phyloP scores from a whole-genome alignment of 2,329 filamentous ascomycete genomes.

The Penicillium sp. region DNA sequence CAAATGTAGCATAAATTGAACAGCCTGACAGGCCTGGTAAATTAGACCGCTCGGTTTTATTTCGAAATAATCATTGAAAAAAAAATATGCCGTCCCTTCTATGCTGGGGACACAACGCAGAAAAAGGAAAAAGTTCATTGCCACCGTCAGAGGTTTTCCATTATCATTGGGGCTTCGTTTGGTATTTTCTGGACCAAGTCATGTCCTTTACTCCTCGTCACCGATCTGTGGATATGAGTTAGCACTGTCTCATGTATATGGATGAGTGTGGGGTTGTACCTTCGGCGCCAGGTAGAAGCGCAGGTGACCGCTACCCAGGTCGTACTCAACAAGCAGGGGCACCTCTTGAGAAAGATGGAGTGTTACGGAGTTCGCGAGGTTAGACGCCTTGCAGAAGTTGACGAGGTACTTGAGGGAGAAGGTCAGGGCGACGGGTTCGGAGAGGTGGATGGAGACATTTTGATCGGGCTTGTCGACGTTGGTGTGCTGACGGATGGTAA shows the following conservation, averaged over 20 bases:
- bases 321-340: constrained; percentile 92
- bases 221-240: constrained; percentile 62
- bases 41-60: constrained; percentile 25
- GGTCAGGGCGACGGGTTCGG: constrained; percentile 89
- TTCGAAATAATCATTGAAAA: constrained; percentile 26
- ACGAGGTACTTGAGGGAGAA: constrained; percentile 99
- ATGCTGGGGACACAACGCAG: constrained; percentile 16
- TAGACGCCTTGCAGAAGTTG: constrained; percentile 99
- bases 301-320: constrained; percentile 80
- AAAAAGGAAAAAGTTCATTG: constrained; percentile 41
- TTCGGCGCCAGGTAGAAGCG: constrained; percentile 98
- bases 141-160: constrained; percentile 52
- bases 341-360: constrained; percentile 96
- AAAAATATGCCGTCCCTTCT: constrained; percentile 24
- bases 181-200: constrained; percentile 22
- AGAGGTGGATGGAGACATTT: constrained; percentile 86
- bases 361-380: constrained; percentile 79
- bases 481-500: constrained; percentile 86
- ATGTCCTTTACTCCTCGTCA: constrained; percentile 51
- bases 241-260: constrained; percentile 29
- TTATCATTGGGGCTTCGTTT: constrained; percentile 34
- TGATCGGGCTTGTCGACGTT: constrained; percentile 86
- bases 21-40: not conserved
- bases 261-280: constrained; percentile 58
- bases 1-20: too few relatives aligned